Evolutionary conservation across 768 basidiomycete genomes (phyloP), one percentile per base, ranked within the genome.

Genomic region (Trametes punicea): DNA sequence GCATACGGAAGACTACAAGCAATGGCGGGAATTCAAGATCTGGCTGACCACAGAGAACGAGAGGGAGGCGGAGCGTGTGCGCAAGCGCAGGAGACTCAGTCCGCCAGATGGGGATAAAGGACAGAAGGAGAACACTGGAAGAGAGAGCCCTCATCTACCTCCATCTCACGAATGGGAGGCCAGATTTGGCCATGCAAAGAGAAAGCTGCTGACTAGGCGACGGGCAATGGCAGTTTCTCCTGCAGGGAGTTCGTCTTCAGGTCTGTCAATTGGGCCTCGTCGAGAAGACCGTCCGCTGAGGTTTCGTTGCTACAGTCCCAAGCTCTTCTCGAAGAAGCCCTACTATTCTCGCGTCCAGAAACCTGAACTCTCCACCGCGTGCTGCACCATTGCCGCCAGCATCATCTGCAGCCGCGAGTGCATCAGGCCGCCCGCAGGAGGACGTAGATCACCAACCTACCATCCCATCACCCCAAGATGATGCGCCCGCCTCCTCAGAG

Each of bases 1-100:
- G 18, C 82, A 81, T 67, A 75, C 78, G 56, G 55, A 59, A 18
- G 80, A 87, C 64, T 83, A 77, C 51, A 34, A 15, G 5, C 51
- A 27, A 31, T 65, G 62, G 64, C 34, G 40, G 21, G 25, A 38
- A 9, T 63, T 65, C 68, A 76, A 76, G 65, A 78, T 74, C 55
- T 86, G 75, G 57, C 29, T 63, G 34, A 45, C 47, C 18, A 34
- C 45, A 9, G 56, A 60, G 38, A 36, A 51, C 39, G 5, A 21
- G 21, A 45, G 46, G 23, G 38, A 59, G 39, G 16, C 15, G 6
- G 44, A 47, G 18, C 46, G 46, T 8, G 29, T 48, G 2, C 4
- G 42, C 20, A 63, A 56, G 39, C 48, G 60, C n/a, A 46, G 62
- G 31, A 58, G 44, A 50, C 27, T 48, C 0, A 53, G 44, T 18